A percentile compares a stretch with the other conserved stretches of the same genome.
Evolutionary conservation across 2,329 filamentous ascomycete species (phyloP).

Genomic region (Volutella citrinella): DNA sequence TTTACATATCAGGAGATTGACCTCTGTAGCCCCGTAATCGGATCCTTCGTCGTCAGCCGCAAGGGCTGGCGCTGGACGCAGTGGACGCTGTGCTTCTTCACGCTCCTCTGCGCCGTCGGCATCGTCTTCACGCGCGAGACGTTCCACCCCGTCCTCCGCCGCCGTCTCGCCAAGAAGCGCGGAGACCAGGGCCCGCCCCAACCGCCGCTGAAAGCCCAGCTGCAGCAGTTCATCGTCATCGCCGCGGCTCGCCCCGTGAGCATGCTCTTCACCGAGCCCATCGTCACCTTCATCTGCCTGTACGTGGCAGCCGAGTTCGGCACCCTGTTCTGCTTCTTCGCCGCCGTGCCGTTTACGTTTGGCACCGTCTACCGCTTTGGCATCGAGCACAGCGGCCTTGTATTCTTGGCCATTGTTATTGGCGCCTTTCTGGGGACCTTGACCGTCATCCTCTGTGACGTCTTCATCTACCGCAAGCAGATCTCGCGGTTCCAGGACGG

Average conservation of each 20-base stretch:
- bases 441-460: constrained; percentile 40
- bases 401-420: constrained; percentile 44
- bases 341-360: constrained; percentile 48
- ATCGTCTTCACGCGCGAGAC: constrained; percentile 50
- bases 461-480: no score
- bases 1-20: constrained; percentile 1
- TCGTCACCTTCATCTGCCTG: constrained; percentile 53
- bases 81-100: constrained; percentile 48
- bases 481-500: no score
- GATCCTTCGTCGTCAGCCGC: constrained; percentile 43
- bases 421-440: constrained; percentile 43
- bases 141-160: constrained; percentile 50
- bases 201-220: constrained; percentile 20
- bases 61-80: constrained; percentile 54
- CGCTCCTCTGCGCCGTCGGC: constrained; percentile 32
- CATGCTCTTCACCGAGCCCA: constrained; percentile 62
- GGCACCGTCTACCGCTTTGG: constrained; percentile 41
- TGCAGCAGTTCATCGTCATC: constrained; percentile 36
- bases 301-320: constrained; percentile 51
- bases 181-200: constrained; percentile 24
- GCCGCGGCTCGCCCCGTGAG: constrained; percentile 49
- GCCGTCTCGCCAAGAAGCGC: constrained; percentile 34
- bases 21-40: constrained; percentile 41
- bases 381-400: constrained; percentile 39
- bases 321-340: constrained; percentile 52